Base-by-base conservation (phyloP, 441 rosid genomes). In the Gossypium schwendimanii region DNA sequence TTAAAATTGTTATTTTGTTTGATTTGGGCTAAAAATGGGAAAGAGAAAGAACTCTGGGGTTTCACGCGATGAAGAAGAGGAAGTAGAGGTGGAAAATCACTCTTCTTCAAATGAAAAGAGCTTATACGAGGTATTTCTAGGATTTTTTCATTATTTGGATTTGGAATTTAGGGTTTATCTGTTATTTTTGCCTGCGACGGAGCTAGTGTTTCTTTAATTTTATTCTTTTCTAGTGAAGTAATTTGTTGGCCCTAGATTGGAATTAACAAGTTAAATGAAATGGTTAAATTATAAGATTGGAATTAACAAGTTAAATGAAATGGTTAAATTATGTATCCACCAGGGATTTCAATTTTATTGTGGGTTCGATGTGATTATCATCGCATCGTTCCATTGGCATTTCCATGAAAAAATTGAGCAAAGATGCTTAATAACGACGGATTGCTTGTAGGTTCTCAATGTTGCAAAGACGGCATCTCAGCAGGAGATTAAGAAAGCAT, bases 401-500 rank as follows among this genome's bases (percentile, higher is more conserved):
- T 21, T 15, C 53, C 41, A 26, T 31, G 23, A 74, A 31, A 28
- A 50, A 14, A 65, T 39, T 58, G 63, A 58, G 63, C 36, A 31
- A 71, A 28, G 69, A 28, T 65, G 44, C 61, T 9, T 61, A 62
- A 8, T 59, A 53, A 74, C 8, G 12, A 15, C 6, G 17, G 5
- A 0, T 54, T 74, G 10, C 3, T 59, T 83, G 69, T 75, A 95
- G 99, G 84, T 93, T 79, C 89, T 95, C 71, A 97, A 97, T 57
- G 91, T 91, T 7, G 91, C 79, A 80, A 78, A 75, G 76, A 80
- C 87, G 15, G 96, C 99, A 71, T 80, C 97, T 59, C 86, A 84
- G 50, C 93, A 91, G 24, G 94, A 93, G 77, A 95, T 95, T 65
- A 90, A 87, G 88, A 93, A 87, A 80, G 93, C 99, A 3, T 93